phyloP scores from a whole-genome alignment of 2,329 filamentous ascomycete species.

The Aureobasidium sp. region DNA sequence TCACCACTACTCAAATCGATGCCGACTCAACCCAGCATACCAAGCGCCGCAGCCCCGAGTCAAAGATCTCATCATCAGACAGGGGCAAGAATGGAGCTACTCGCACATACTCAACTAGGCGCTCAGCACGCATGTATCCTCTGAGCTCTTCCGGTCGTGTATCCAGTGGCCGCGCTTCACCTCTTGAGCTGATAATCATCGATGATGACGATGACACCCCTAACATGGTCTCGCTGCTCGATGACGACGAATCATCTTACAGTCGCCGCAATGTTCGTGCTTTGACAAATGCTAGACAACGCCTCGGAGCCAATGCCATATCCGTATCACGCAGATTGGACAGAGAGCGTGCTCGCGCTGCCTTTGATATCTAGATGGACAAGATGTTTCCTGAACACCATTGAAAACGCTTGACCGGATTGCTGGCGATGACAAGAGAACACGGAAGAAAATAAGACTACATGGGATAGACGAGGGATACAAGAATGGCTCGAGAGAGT shows the following conservation, averaged over 20 bases:
- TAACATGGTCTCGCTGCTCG: not conserved
- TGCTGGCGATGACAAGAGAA: no score
- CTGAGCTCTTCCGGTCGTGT: not conserved
- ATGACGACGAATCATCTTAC: not conserved
- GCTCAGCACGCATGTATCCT: not conserved
- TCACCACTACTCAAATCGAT: not conserved
- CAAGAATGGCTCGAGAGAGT: no score
- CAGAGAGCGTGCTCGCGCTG: no score
- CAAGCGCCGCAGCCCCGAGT: not conserved
- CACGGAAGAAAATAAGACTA: no score
- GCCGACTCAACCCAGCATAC: not conserved
- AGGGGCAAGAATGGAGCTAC: not conserved
- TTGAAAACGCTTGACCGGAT: no score
- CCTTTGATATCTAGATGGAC: no score
- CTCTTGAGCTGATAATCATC: not conserved
- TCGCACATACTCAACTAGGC: not conserved
- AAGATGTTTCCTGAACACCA: no score
- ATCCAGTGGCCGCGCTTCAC: not conserved
- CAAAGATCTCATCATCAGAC: not conserved
- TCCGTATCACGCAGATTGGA: no score
- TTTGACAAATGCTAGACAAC: no score
- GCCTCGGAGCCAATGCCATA: no score
- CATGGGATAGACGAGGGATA: no score
- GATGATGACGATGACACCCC: not conserved
- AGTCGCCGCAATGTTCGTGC: not conserved